Conservation (phyloP, 176 grass and related monocot species). For the Raddia distichophylla region DNA sequence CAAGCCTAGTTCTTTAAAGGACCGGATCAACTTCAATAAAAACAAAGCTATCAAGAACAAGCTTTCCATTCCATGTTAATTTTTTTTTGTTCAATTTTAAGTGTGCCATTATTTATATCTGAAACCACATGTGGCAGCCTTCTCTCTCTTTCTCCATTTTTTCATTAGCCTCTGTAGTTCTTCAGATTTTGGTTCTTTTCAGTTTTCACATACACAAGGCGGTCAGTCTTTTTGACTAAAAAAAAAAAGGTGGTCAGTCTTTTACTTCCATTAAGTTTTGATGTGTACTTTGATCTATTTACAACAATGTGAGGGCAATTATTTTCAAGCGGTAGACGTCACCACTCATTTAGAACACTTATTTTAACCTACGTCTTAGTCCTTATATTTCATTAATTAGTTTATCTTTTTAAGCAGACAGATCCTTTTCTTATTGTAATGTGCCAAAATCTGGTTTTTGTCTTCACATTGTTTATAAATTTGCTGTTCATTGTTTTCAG, state of each 20-base stretch:
- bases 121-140: neutral
- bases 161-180: neutral
- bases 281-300: constrained; percentile 2
- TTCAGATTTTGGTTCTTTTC: neutral
- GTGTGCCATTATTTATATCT: neutral
- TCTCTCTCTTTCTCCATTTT: neutral
- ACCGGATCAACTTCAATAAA: neutral
- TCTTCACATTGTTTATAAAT: constrained; percentile 9
- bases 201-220: neutral
- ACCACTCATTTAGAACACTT: constrained; percentile 14
- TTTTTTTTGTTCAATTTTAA: neutral
- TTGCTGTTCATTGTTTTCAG: neutral
- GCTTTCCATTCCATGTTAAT: constrained; percentile 12
- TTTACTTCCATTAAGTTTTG: constrained; percentile 16
- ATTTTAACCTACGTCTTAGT: neutral
- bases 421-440: neutral
- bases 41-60: neutral
- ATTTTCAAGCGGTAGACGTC: neutral
- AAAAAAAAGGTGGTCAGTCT: neutral
- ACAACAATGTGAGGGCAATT: constrained; percentile 2
- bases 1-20: neutral
- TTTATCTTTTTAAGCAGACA: neutral
- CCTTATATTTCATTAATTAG: neutral
- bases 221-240: neutral
- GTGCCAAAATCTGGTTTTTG: neutral